phyloP scores from a whole-genome alignment of 768 basidiomycete genomes.

The Calocybe gangraenosa region DNA sequence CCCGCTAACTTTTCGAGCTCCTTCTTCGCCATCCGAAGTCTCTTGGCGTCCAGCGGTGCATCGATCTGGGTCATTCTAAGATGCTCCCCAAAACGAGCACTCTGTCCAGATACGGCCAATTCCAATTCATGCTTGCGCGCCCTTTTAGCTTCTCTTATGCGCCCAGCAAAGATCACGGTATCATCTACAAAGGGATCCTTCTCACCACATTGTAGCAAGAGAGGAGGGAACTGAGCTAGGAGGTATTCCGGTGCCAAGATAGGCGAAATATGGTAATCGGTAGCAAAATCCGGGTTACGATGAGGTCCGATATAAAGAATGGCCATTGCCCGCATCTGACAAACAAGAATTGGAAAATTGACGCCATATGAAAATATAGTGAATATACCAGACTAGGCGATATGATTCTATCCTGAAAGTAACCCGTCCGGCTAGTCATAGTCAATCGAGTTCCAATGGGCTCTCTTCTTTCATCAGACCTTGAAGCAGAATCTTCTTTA shows the following conservation, averaged over 20 bases:
- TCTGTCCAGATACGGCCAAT: conserved; percentile 53
- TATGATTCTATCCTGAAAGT: conserved; percentile 91
- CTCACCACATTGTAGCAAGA: conserved; percentile 94
- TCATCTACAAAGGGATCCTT: conserved; percentile 95
- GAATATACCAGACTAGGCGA: conserved; percentile 89
- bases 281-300: conserved; percentile 89
- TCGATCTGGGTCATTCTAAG: conserved; percentile 55
- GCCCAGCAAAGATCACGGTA: conserved; percentile 93
- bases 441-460: conserved; percentile 85
- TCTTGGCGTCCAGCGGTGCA: conserved; percentile 25
- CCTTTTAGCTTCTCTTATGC: conserved; percentile 92
- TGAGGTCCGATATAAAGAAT: conserved; percentile 94
- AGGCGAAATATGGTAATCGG: conserved; percentile 95
- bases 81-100: conserved; percentile 57
- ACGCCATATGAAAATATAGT: background rate
- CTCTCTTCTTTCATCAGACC: conserved; percentile 35
- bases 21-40: conserved; percentile 40
- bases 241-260: conserved; percentile 81
- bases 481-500: conserved; percentile 22
- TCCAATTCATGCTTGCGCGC: conserved; percentile 74
- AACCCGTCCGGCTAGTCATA: conserved; percentile 93
- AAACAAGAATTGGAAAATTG: conserved; percentile 5
- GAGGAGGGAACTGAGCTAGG: conserved; percentile 89
- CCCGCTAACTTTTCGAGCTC: conserved; percentile 57
- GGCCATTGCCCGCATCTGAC: conserved; percentile 99